Conservation (phyloP, 1,284 basidiomycete species). For the Boletus subluridellus region DNA sequence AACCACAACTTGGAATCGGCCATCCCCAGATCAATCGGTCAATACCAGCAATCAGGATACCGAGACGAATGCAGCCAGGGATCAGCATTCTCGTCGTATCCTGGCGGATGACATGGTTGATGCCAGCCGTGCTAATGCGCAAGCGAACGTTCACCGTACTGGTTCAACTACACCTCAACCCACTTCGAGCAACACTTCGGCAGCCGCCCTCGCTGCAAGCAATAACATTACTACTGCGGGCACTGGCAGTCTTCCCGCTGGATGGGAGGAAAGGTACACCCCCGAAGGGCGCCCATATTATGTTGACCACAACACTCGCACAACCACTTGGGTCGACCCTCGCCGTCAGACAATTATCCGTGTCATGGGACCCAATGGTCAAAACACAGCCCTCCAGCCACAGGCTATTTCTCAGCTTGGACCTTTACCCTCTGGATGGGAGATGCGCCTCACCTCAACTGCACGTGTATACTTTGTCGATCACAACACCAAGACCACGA, state of each 20-base stretch:
- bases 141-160: conserved; percentile 35
- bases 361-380: conserved; percentile 85
- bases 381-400: conserved; percentile 76
- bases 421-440: conserved; percentile 91
- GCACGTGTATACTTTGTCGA: conserved; percentile 96
- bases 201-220: conserved; percentile 47
- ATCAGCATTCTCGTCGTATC: conserved; percentile 73
- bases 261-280: conserved; percentile 95
- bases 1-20: conserved; percentile 89
- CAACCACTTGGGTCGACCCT: conserved; percentile 95
- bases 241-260: conserved; percentile 79
- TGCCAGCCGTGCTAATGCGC: conserved; percentile 37
- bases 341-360: conserved; percentile 86
- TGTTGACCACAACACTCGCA: conserved; percentile 91
- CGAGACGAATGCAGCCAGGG: conserved; percentile 69
- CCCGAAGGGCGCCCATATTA: conserved; percentile 93
- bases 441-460: conserved; percentile 93
- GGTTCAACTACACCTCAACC: conserved; percentile 35
- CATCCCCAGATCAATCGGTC: conserved; percentile 51
- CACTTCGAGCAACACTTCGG: conserved; percentile 29
- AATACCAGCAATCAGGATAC: conserved; percentile 54
- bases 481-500: conserved; percentile 96
- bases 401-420: conserved; percentile 90
- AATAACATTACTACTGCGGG: conserved; percentile 71
- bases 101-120: conserved; percentile 80